Percentiles rank a stretch among this genome's conserved stretches.
These are phyloP conservation scores for Flammula alnicola DNA, from an alignment of 1,284 basidiomycete species.

Conservation along the genomic window DNA sequence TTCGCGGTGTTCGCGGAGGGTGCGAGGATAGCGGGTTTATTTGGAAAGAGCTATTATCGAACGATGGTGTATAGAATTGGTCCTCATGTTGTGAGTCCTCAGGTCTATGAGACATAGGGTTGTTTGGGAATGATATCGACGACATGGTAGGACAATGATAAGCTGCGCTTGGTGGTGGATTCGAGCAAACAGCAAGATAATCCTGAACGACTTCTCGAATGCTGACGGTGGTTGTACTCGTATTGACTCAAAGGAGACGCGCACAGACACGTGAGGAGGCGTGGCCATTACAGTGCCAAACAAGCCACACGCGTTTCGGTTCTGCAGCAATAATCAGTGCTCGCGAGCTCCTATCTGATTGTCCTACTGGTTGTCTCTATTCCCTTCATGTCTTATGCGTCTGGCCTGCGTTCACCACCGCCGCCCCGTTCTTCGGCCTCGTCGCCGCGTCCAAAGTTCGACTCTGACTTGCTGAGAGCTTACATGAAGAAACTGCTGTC, in stretches of 20 bases:
- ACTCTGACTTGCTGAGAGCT: conserved; percentile 68
- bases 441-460: conserved; percentile 68
- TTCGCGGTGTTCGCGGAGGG: conserved; percentile 74
- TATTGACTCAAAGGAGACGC: conserved; percentile 17
- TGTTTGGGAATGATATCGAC: conserved; percentile 52
- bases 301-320: conserved; percentile 24
- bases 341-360: too few relatives aligned
- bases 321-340: too few relatives aligned
- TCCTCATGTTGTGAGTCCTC: conserved; percentile 31
- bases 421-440: conserved; percentile 58
- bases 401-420: conserved; percentile 52
- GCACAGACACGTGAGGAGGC: conserved; percentile 16
- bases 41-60: conserved; percentile 59
- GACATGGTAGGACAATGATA: conserved; percentile 40
- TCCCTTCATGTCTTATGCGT: conserved; percentile 47
- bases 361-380: too few relatives aligned
- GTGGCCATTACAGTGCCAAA: conserved; percentile 17
- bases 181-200: not conserved
- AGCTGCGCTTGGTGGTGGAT: not conserved
- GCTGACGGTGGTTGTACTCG: conserved; percentile 7
- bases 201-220: conserved; percentile 6
- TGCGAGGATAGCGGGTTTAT: conserved; percentile 80
- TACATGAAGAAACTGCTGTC: conserved; percentile 82
- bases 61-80: conserved; percentile 44
- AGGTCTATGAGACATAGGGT: conserved; percentile 21